phyloP scores from a whole-genome alignment of 202 grass and related monocot genomes.

The Tripidium arundinaceum region DNA sequence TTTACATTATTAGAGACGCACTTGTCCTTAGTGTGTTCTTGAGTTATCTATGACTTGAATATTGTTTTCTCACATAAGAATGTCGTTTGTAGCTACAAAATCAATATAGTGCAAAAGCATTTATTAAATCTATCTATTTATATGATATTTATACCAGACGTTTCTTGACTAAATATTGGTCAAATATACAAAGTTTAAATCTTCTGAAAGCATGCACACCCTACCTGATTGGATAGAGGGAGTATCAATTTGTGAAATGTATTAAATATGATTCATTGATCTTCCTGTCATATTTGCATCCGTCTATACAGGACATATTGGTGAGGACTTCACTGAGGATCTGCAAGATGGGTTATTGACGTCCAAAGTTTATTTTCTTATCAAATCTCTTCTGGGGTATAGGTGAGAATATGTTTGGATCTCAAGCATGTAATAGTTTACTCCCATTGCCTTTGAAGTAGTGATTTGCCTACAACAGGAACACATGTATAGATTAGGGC shows the following conservation, averaged over 20 bases:
- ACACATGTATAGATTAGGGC: not conserved
- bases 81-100: not conserved
- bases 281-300: constrained; percentile 7
- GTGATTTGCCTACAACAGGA: constrained; percentile 1
- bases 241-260: constrained; percentile 2
- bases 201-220: not conserved
- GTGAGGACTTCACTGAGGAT: constrained; percentile 43
- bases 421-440: constrained; percentile 2
- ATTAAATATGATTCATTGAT: not conserved
- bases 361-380: constrained; percentile 60
- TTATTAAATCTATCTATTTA: not conserved
- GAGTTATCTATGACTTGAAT: not conserved
- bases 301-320: constrained; percentile 41
- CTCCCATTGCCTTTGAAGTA: constrained; percentile 10
- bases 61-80: not conserved
- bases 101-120: not conserved
- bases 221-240: not conserved
- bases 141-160: not conserved
- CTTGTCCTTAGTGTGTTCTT: not conserved
- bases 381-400: constrained; percentile 58
- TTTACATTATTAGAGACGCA: not conserved
- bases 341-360: constrained; percentile 51
- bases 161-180: not conserved
- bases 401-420: constrained; percentile 36
- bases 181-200: not conserved